phyloP scores from a whole-genome alignment of 371 early-diverging fungal genomes.

The Mucor circinelloides region DNA sequence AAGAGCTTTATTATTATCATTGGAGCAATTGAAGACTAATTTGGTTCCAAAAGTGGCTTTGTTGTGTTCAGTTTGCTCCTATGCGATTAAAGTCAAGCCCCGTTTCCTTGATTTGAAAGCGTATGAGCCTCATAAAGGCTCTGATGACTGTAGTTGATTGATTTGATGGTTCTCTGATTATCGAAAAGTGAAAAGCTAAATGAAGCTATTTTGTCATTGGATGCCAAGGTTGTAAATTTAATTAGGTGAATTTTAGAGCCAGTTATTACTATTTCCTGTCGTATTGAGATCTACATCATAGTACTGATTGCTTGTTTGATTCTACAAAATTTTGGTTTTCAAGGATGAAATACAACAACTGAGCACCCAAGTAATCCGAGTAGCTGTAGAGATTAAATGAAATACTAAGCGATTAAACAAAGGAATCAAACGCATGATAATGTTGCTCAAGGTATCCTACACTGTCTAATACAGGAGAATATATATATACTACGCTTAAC shows the following conservation, averaged over 20 bases:
- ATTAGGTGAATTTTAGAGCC: background rate
- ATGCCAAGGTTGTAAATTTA: background rate
- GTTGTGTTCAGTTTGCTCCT: conserved; percentile 10
- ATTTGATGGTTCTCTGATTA: background rate
- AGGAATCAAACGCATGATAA: no score
- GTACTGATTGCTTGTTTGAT: no score
- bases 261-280: background rate
- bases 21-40: background rate
- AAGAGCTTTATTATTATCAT: background rate
- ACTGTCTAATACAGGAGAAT: no score
- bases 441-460: no score
- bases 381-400: no score
- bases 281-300: no score
- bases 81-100: background rate
- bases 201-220: background rate
- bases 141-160: background rate
- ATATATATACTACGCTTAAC: no score
- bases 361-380: no score
- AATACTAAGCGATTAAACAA: no score
- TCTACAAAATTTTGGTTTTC: no score
- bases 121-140: background rate
- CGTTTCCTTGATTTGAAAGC: background rate
- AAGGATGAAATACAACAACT: no score
- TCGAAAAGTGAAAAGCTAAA: background rate
- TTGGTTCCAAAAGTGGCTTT: conserved; percentile 16